These are phyloP conservation scores for Poronia punctata DNA, from an alignment of 495 filamentous ascomycete species.

Conservation along the genomic window DNA sequence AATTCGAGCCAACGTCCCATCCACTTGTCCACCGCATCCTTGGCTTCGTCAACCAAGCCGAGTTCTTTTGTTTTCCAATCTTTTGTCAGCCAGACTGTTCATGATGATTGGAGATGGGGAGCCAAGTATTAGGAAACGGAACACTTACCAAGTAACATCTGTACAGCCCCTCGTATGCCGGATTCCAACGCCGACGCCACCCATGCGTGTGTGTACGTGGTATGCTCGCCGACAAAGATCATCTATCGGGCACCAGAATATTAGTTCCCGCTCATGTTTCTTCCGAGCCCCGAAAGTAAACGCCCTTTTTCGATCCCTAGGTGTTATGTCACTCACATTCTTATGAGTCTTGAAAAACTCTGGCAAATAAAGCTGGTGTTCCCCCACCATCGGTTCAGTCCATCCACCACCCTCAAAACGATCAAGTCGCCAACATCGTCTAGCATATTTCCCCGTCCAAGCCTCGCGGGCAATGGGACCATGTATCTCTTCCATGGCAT, in stretches of 20 bases:
- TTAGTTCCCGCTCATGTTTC: too few species aligned
- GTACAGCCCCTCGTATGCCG: slow-evolving; percentile 57
- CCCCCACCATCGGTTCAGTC: slow-evolving; percentile 48
- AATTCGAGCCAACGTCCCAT: slow-evolving; percentile 57
- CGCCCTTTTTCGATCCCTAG: neutral
- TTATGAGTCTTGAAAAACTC: slow-evolving; percentile 64
- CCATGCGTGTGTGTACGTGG: slow-evolving; percentile 69
- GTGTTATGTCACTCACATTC: slow-evolving; percentile 35
- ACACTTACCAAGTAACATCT: slow-evolving; percentile 47
- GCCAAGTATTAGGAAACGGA: neutral
- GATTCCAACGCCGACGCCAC: slow-evolving; percentile 62
- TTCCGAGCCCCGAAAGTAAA: too few species aligned
- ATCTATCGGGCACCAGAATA: slow-evolving; percentile 27
- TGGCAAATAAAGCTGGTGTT: slow-evolving; percentile 60
- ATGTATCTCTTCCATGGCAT: slow-evolving; percentile 56
- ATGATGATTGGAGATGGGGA: neutral
- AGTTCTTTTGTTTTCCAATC: slow-evolving; percentile 38
- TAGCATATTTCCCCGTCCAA: slow-evolving; percentile 53
- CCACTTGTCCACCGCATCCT: slow-evolving; percentile 55
- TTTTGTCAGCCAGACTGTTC: slow-evolving; percentile 4
- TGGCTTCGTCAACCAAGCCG: slow-evolving; percentile 64
- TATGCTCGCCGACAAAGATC: slow-evolving; percentile 66
- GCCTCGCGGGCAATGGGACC: slow-evolving; percentile 48
- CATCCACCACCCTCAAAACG: slow-evolving; percentile 47
- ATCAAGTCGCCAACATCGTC: slow-evolving; percentile 55